Percentiles rank a stretch among this genome's conserved stretches.
These are phyloP conservation scores for Agastache rugosa DNA, from an alignment of 257 asterid species.

Conservation along the genomic window DNA sequence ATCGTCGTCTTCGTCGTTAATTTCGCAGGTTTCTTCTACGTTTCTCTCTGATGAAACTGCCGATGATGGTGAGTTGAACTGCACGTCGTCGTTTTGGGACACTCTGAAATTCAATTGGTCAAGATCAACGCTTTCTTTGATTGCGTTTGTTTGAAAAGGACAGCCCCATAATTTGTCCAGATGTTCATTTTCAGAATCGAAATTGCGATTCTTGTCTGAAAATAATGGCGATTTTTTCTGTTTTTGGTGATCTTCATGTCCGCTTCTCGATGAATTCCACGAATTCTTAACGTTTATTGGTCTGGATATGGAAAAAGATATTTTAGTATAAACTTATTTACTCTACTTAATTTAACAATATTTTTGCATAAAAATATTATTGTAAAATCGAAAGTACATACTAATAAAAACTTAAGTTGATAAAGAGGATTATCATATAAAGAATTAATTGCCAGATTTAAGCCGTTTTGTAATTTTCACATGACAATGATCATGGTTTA, in stretches of 20 bases:
- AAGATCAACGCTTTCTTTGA: conserved; percentile 48
- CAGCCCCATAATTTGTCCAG: conserved; percentile 41
- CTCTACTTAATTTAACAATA: too few species aligned
- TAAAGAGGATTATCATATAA: too few species aligned
- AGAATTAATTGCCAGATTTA: too few species aligned
- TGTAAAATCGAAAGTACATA: too few species aligned
- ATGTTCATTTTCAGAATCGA: conserved; percentile 40
- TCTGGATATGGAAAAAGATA: conserved; percentile 40
- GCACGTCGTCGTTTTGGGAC: conserved; percentile 47
- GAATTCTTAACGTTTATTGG: conserved; percentile 58
- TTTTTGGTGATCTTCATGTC: conserved; percentile 33
- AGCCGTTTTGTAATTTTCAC: too few species aligned
- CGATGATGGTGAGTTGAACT: conserved; percentile 63
- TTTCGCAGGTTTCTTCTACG: conserved; percentile 17
- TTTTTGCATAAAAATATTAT: too few species aligned
- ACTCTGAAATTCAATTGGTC: conserved; percentile 46
- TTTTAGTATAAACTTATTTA: background rate
- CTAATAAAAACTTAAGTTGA: too few species aligned
- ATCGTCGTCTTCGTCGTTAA: conserved; percentile 37
- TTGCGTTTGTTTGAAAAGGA: conserved; percentile 45
- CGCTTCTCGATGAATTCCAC: conserved; percentile 42
- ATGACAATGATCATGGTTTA: too few species aligned
- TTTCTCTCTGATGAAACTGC: conserved; percentile 57
- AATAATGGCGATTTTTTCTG: conserved; percentile 36
- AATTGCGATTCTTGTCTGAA: conserved; percentile 31